Conservation (phyloP, 2,329 filamentous ascomycete species). For the Aspergillus hortae region DNA sequence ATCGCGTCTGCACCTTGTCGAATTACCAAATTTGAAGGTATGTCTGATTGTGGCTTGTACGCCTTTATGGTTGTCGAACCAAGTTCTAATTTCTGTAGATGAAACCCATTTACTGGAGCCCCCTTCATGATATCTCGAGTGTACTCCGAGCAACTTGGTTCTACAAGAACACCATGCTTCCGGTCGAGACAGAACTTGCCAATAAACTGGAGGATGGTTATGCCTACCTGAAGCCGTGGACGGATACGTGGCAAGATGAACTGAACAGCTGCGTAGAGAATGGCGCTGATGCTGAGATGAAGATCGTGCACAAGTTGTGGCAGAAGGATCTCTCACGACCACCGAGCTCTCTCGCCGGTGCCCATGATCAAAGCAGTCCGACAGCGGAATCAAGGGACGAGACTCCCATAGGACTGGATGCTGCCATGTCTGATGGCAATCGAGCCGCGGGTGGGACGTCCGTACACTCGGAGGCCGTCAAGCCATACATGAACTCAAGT, state of each 20-base stretch:
- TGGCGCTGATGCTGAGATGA: conserved; percentile 84
- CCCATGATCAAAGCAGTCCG: conserved; percentile 33
- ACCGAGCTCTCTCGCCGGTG: conserved; percentile 33
- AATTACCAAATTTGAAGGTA: conserved; percentile 65
- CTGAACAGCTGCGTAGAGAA: conserved; percentile 86
- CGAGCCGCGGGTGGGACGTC: conserved; percentile 38
- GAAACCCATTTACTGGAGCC: conserved; percentile 98
- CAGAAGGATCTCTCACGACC: conserved; percentile 51
- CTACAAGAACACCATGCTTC: conserved; percentile 91
- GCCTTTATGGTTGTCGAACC: neutral
- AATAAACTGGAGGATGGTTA: conserved; percentile 94
- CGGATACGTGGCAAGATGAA: conserved; percentile 88
- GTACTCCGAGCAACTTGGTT: conserved; percentile 94
- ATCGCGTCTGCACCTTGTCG: conserved; percentile 85
- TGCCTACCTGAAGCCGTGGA: conserved; percentile 79
- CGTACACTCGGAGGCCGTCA: conserved; percentile 46
- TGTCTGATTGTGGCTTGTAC: neutral
- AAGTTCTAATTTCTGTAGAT: conserved; percentile 52
- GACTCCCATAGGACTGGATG: conserved; percentile 4
- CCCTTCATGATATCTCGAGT: conserved; percentile 79
- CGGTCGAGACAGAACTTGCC: conserved; percentile 77
- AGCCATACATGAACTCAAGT: conserved; percentile 68
- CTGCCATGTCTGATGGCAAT: conserved; percentile 33
- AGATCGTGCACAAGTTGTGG: conserved; percentile 82
- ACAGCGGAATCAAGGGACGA: conserved; percentile 18